phyloP scores from a whole-genome alignment of 371 early-diverging fungal species.

The Nematocida major region DNA sequence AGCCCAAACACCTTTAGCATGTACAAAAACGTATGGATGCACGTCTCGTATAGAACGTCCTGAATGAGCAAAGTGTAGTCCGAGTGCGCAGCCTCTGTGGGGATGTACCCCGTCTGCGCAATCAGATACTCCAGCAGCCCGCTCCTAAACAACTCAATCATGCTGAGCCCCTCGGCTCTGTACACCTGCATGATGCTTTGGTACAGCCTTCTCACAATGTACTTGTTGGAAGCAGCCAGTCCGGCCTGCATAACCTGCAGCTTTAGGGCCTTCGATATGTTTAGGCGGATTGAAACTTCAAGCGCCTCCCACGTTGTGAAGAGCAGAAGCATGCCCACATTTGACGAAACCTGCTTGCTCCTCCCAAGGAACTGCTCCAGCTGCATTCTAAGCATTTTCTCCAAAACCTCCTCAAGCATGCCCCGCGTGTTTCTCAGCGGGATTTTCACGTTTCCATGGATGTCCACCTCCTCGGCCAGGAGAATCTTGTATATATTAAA shows the following conservation, averaged over 20 bases:
- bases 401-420: not conserved
- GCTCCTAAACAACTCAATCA: not conserved
- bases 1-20: too few species aligned
- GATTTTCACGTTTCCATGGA: slow-evolving; percentile 1
- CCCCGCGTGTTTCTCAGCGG: not conserved
- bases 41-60: too few species aligned
- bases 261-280: not conserved
- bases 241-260: not conserved
- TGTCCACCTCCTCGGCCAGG: not conserved
- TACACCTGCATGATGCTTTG: not conserved
- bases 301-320: slow-evolving; percentile 40
- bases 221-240: not conserved
- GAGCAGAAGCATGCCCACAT: not conserved
- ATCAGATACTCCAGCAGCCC: not conserved
- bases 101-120: not conserved
- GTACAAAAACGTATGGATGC: too few species aligned
- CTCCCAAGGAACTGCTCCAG: not conserved
- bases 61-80: not conserved
- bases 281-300: not conserved
- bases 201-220: not conserved
- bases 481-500: slow-evolving; percentile 27
- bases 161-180: not conserved
- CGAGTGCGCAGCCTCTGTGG: not conserved
- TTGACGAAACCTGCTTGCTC: not conserved
- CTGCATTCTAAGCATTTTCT: not conserved